Evolutionary conservation across 805 yeast species (phyloP).

Genomic region (Saitoella complicata): DNA sequence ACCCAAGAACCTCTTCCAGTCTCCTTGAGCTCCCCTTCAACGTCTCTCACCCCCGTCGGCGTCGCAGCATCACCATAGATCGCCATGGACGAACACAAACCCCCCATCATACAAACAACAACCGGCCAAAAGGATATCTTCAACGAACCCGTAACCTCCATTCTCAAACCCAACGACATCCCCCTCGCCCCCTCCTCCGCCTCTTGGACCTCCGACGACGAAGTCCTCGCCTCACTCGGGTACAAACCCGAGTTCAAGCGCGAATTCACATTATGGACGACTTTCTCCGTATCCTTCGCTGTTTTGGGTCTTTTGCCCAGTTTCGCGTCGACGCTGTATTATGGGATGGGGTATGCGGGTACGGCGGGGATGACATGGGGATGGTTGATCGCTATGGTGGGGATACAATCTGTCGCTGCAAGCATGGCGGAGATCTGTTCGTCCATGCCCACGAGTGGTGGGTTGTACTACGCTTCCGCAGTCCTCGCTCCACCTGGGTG

Average conservation of each 20-base stretch:
- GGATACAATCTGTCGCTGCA: conserved; percentile 39
- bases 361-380: conserved; percentile 50
- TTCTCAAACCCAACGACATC: too few relatives aligned
- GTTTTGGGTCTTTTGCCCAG: conserved; percentile 50
- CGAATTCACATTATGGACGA: conserved; percentile 36
- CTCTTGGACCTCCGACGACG: too few relatives aligned
- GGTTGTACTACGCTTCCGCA: conserved; percentile 53
- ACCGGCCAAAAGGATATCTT: too few relatives aligned
- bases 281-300: conserved; percentile 47
- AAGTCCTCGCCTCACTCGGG: too few relatives aligned
- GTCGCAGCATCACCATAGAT: too few relatives aligned
- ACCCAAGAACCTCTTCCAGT: too few relatives aligned
- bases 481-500: conserved; percentile 39
- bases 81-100: too few relatives aligned
- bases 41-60: too few relatives aligned
- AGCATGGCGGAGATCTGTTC: conserved; percentile 49
- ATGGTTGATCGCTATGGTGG: conserved; percentile 37
- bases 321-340: conserved; percentile 41
- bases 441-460: conserved; percentile 51
- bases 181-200: too few relatives aligned
- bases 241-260: conserved; percentile 47
- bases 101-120: too few relatives aligned
- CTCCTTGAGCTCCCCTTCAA: too few relatives aligned
- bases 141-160: too few relatives aligned
- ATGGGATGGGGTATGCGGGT: conserved; percentile 43